Conservation (phyloP, 176 grass and related monocot genomes). For the Carex myosuroides region DNA sequence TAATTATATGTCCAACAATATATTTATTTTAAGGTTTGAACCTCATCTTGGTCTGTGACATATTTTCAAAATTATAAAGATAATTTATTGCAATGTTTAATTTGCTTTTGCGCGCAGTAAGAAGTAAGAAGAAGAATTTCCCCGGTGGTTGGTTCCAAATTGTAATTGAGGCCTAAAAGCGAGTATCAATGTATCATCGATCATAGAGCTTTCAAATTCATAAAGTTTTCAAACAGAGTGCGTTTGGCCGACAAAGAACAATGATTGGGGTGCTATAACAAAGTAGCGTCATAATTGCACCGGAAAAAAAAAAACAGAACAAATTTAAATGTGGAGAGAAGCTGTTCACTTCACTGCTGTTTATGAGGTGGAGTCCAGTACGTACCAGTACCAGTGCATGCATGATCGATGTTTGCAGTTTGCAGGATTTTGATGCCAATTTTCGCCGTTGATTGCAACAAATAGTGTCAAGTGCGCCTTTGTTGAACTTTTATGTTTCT, state of each 20-base stretch:
- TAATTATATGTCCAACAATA: too few relatives aligned
- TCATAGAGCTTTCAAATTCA: not conserved
- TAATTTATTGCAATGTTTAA: too few relatives aligned
- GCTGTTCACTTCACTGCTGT: not conserved
- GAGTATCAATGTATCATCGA: too few relatives aligned
- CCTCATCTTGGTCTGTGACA: too few relatives aligned
- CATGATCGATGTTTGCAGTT: not conserved
- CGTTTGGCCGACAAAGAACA: not conserved
- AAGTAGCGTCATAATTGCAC: not conserved
- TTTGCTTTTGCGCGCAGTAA: too few relatives aligned
- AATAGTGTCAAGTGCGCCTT: not conserved
- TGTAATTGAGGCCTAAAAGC: too few relatives aligned
- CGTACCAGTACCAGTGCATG: not conserved
- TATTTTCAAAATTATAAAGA: too few relatives aligned
- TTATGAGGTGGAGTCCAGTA: not conserved
- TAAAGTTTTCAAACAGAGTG: not conserved
- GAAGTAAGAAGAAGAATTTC: too few relatives aligned
- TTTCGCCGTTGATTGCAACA: not conserved
- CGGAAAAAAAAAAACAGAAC: not conserved
- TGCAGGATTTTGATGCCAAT: not conserved
- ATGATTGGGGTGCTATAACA: not conserved
- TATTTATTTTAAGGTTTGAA: too few relatives aligned
- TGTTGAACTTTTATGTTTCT: not conserved
- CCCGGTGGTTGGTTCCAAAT: too few relatives aligned
- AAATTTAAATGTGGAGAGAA: not conserved